Base-by-base conservation (phyloP, 352 stramenopile species). In the Pythium rishiriense region DNA sequence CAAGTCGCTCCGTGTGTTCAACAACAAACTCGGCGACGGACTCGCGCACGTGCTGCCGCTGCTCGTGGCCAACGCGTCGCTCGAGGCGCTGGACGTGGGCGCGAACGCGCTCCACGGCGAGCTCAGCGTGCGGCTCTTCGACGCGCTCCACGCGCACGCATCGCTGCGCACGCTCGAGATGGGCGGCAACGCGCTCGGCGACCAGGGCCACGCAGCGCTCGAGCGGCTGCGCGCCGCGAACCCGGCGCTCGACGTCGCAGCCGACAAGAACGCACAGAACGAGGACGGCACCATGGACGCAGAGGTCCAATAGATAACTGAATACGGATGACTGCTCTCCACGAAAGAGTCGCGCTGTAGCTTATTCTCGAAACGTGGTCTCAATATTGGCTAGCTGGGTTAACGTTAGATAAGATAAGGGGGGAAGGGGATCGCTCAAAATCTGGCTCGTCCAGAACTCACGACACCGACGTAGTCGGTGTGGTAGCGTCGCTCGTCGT, bases 121-220 rank as follows among this genome's bases (percentile, higher is more conserved):
- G 9, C 69, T 90, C 31, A 87, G 78, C 43, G 74, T 88, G 21
- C 51, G 61, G 46, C 73, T 94, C 15, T 91, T 94, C 26, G 63
- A 87, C 29, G 69, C 72, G 25, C 63, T 94, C 17, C 85, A 94
- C 68, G 46, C 58, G 0, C 83, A 92, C 48, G 62, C 76, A 42
- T 79, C 80, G 28, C 76, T 94, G n/a, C 78, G 78, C 66, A 94
- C 85, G 25, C 77, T 93, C 15, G 85, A 94, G 55, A 89, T 94
- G 78, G 85, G 85, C 63, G 85, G 85, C 64, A 94, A 94, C 68
- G 89, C 79, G 25, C 68, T 94, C 1, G 85, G 83, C 9, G 76
- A 91, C 54, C 68, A 76, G 14, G 85, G 85, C 25, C 81, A 86
- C 46, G 72, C 66, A 0, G 85, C 85, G 43, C 76, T 94, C 17